Percentiles rank a stretch among this genome's conserved stretches.
Conservation (phyloP, 495 filamentous ascomycete species). For the Aspergillus coremiiformis region DNA sequence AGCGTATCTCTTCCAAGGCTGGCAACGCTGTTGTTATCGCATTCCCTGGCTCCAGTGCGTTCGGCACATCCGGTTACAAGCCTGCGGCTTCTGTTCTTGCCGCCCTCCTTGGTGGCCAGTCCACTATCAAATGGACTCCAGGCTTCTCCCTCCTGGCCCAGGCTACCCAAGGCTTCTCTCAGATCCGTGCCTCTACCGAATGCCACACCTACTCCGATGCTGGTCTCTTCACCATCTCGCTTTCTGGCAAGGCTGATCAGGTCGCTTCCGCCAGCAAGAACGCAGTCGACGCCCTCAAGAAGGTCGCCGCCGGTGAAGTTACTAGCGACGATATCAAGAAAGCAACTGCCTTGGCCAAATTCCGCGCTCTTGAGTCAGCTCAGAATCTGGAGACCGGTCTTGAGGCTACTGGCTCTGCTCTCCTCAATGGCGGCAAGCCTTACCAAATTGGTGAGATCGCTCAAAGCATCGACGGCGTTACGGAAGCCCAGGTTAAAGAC, state of each 20-base stretch:
- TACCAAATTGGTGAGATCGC: slow-evolving; percentile 80
- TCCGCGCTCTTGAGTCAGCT: slow-evolving; percentile 77
- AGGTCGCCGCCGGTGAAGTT: slow-evolving; percentile 64
- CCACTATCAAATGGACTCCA: slow-evolving; percentile 89
- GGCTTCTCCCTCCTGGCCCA: slow-evolving; percentile 87
- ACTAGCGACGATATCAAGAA: slow-evolving; percentile 82
- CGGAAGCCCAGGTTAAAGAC: slow-evolving; percentile 74
- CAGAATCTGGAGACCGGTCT: slow-evolving; percentile 62
- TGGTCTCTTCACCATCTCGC: slow-evolving; percentile 75
- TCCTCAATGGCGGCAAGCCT: slow-evolving; percentile 72
- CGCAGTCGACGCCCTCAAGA: slow-evolving; percentile 72
- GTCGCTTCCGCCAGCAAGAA: slow-evolving; percentile 55
- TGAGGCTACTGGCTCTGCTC: slow-evolving; percentile 65
- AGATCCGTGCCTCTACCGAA: slow-evolving; percentile 59
- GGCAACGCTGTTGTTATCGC: slow-evolving; percentile 78
- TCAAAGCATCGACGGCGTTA: slow-evolving; percentile 72
- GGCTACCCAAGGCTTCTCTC: slow-evolving; percentile 56
- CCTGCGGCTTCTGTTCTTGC: slow-evolving; percentile 84
- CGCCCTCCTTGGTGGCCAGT: slow-evolving; percentile 82
- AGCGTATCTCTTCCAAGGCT: slow-evolving; percentile 68
- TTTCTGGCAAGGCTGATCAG: slow-evolving; percentile 63
- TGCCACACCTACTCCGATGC: slow-evolving; percentile 90
- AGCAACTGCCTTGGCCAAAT: slow-evolving; percentile 88
- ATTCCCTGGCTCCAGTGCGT: slow-evolving; percentile 82
- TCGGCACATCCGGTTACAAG: slow-evolving; percentile 64